Conservation (phyloP, 208 protist species). For the Jaenimonas drosophilae region DNA sequence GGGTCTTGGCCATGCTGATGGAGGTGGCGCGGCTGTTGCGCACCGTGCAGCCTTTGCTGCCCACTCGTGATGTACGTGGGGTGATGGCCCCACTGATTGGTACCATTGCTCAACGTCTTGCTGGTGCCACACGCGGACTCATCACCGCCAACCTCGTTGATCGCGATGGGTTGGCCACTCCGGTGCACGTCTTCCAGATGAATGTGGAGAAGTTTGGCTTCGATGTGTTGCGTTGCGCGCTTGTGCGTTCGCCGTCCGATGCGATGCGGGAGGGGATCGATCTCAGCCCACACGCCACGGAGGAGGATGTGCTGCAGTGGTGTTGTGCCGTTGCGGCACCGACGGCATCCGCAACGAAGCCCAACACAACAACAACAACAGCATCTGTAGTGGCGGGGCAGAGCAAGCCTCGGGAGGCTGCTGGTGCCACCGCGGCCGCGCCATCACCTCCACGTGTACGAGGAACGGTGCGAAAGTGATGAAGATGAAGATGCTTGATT, state of each 20-base stretch:
- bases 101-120: constrained; percentile 45
- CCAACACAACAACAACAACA: too few species aligned
- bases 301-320: constrained; percentile 60
- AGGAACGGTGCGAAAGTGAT: too few species aligned
- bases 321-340: constrained; percentile 25
- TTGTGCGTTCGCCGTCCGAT: constrained; percentile 18
- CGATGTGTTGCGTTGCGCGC: constrained; percentile 68
- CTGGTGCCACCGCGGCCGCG: too few species aligned
- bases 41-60: constrained; percentile 49
- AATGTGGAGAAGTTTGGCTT: constrained; percentile 89
- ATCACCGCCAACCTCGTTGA: background rate
- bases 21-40: constrained; percentile 72
- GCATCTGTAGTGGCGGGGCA: too few species aligned
- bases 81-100: constrained; percentile 72
- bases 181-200: constrained; percentile 81
- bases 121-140: constrained; percentile 23
- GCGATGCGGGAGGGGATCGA: constrained; percentile 17
- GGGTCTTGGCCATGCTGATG: constrained; percentile 83
- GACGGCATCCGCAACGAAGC: background rate
- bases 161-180: constrained; percentile 20
- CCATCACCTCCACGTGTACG: too few species aligned
- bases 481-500: too few species aligned
- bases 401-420: too few species aligned
- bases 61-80: constrained; percentile 37
- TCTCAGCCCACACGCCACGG: constrained; percentile 28